A percentile compares a stretch with the other conserved stretches of the same genome.
phyloP scores from a whole-genome alignment of 257 asterid genomes.

The Buddleja alternifolia region DNA sequence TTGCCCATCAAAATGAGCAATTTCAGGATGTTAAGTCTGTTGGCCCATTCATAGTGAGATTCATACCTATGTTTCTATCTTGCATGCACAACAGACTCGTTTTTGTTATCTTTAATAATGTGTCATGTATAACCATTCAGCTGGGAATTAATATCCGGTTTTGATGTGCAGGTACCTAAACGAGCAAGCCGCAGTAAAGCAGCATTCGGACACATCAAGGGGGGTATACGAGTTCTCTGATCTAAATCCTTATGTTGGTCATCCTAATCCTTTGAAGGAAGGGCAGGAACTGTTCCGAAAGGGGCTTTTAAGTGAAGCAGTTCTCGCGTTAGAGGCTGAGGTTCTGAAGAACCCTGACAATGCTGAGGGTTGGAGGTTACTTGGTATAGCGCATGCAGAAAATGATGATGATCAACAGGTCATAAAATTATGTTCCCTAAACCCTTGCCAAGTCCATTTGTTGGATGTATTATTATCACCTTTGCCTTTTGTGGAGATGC shows the following conservation, averaged over 20 bases:
- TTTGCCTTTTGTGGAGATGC: slow-evolving; percentile 8
- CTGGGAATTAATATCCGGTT: slow-evolving; percentile 17
- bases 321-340: slow-evolving; percentile 99
- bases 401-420: slow-evolving; percentile 99
- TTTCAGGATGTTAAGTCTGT: background rate
- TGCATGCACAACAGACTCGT: background rate
- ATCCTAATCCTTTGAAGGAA: slow-evolving; percentile 95
- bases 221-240: slow-evolving; percentile 94
- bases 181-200: slow-evolving; percentile 48
- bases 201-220: slow-evolving; percentile 49
- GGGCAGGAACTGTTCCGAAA: slow-evolving; percentile 96
- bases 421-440: background rate
- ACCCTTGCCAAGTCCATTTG: slow-evolving; percentile 7
- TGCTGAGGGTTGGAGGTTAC: slow-evolving; percentile 99
- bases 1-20: slow-evolving; percentile 3
- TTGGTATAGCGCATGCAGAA: slow-evolving; percentile 98
- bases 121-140: slow-evolving; percentile 14
- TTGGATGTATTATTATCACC: slow-evolving; percentile 7
- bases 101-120: slow-evolving; percentile 5
- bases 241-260: slow-evolving; percentile 97
- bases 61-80: background rate
- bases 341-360: slow-evolving; percentile 94
- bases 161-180: slow-evolving; percentile 50
- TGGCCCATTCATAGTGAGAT: slow-evolving; percentile 1
- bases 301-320: slow-evolving; percentile 99